A percentile compares a stretch with the other conserved stretches of the same genome.
Conservation (phyloP, 257 asterid species). For the Knoxia roxburghii region DNA sequence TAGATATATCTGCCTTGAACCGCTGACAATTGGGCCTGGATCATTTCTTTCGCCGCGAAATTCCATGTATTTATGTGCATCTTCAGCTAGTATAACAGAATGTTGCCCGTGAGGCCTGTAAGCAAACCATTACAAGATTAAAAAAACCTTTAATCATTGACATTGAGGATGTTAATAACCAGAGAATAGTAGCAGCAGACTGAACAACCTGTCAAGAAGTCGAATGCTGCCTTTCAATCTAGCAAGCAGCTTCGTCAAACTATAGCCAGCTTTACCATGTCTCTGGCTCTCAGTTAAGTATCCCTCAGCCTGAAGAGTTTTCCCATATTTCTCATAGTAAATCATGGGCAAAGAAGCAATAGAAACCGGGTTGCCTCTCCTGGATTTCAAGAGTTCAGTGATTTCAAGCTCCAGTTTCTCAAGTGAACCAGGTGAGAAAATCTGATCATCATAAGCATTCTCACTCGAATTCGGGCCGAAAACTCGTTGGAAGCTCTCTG, state of each 20-base stretch:
- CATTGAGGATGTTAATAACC: not conserved
- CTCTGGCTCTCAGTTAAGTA: conserved; percentile 89
- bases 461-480: conserved; percentile 39
- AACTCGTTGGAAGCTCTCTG: conserved; percentile 29
- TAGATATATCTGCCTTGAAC: conserved; percentile 73
- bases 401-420: conserved; percentile 64
- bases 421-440: conserved; percentile 52
- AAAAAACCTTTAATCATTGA: not conserved
- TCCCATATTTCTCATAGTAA: conserved; percentile 65
- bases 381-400: conserved; percentile 57
- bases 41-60: conserved; percentile 53
- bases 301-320: conserved; percentile 72
- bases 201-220: conserved; percentile 58
- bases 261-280: conserved; percentile 77
- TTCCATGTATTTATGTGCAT: conserved; percentile 55
- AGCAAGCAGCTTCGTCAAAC: conserved; percentile 82
- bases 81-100: conserved; percentile 68
- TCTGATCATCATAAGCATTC: conserved; percentile 41
- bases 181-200: not conserved
- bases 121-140: conserved; percentile 5
- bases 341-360: conserved; percentile 82
- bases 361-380: conserved; percentile 65
- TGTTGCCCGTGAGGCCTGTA: conserved; percentile 93
- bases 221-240: conserved; percentile 58
- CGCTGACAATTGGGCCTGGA: conserved; percentile 64